Evolutionary conservation across 495 filamentous ascomycete species (phyloP), one percentile per base, ranked within the genome.

Genomic region (Neurospora sp.): DNA sequence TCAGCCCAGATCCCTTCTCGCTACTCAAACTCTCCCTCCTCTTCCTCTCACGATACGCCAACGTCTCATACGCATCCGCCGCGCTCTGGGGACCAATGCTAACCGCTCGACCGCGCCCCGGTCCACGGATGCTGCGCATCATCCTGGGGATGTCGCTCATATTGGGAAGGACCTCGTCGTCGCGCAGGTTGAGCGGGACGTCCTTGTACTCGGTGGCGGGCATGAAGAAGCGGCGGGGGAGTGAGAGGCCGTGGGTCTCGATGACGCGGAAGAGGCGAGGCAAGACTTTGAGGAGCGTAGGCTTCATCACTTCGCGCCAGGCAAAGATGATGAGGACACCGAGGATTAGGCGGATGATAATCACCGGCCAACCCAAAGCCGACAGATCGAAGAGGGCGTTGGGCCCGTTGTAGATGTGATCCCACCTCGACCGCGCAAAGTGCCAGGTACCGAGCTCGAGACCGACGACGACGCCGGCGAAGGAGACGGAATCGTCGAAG

Each of bases 401-500:
- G 86, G 79, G 71, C 0, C 80, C 80, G 73, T 76, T 88, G 38
- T 88, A 88, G 22, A 89, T 86, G 16, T 85, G 73, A 31, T 88
- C 81, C 85, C 85, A 91, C 2, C 86, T 85, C 3, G 87, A 88
- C 8, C 82, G 83, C 3, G 87, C 87, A 76, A 91, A 92, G 79
- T 92, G 93, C 94, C 94, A 98, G 18, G 87, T 90, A 3, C 92
- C 94, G 59, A 90, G 78, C 75, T 95, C 89, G 68, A 92, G 83
- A 0, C 96, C 96, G 69, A 97, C 90, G 72, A 93, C 86, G 39
- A 97, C 94, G 7, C 92, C 96, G 27, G 93, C 90, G 79, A 98
- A 99, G 9, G 94, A 89, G 42, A 99, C 93, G 75, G 92, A 94
- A 83, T 99, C 96, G 80, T 99, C 96, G 79, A 97, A 99, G 78